phyloP scores from a whole-genome alignment of 441 rosid species.

The Aquilaria agallochum region DNA sequence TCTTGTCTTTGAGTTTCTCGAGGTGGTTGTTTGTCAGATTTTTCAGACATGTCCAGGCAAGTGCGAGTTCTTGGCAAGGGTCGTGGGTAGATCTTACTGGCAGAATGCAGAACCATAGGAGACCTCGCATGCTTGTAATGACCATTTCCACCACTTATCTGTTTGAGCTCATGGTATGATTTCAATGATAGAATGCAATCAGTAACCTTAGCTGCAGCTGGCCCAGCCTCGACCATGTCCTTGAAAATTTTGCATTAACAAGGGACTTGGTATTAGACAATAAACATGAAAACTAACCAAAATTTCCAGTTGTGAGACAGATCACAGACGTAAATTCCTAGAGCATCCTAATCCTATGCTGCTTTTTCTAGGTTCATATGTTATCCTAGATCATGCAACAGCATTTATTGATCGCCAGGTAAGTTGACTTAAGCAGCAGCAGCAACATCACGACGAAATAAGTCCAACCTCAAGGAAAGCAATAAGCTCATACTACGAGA shows the following conservation, averaged over 20 bases:
- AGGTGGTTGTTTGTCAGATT: constrained; percentile 30
- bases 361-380: too few relatives aligned
- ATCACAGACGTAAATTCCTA: too few relatives aligned
- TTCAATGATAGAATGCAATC: constrained; percentile 86
- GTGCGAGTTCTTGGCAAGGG: constrained; percentile 50
- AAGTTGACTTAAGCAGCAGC: too few relatives aligned
- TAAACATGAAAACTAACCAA: background rate
- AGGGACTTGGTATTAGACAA: constrained; percentile 6
- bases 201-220: constrained; percentile 68
- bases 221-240: constrained; percentile 79
- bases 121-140: constrained; percentile 53
- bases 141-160: constrained; percentile 48
- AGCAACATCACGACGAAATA: too few relatives aligned
- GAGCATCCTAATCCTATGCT: too few relatives aligned
- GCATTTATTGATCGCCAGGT: too few relatives aligned
- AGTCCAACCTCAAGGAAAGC: too few relatives aligned
- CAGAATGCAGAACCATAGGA: constrained; percentile 51
- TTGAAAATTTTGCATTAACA: constrained; percentile 18
- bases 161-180: constrained; percentile 64
- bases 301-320: too few relatives aligned
- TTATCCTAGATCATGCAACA: too few relatives aligned
- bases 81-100: constrained; percentile 27
- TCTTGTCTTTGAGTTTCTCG: constrained; percentile 38
- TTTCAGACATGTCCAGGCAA: constrained; percentile 48
- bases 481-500: background rate